phyloP scores from a whole-genome alignment of 176 grass and related monocot genomes.

The Ampelocalamus luodianensis region DNA sequence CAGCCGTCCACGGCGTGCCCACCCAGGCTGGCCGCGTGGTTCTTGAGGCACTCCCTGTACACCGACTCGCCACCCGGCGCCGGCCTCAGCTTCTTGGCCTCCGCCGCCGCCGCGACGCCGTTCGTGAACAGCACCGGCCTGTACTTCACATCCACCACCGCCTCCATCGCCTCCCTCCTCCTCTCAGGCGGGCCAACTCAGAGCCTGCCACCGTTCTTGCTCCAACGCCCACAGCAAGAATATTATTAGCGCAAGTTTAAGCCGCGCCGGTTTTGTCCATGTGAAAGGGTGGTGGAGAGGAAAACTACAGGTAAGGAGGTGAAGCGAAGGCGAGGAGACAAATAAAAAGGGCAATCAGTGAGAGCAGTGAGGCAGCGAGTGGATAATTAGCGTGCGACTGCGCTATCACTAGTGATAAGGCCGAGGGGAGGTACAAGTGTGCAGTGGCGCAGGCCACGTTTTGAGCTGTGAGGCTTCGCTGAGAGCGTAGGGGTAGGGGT shows the following conservation, averaged over 20 bases:
- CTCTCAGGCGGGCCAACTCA: background rate
- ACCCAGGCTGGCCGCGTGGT: conserved; percentile 76
- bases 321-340: conserved; percentile 33
- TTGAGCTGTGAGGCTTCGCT: conserved; percentile 8
- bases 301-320: conserved; percentile 45
- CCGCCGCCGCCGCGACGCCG: conserved; percentile 36
- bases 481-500: background rate
- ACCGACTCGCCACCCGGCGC: background rate
- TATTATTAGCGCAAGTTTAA: background rate
- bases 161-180: conserved; percentile 11
- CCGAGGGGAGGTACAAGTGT: conserved; percentile 11
- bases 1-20: conserved; percentile 86
- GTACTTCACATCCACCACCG: conserved; percentile 32
- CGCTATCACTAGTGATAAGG: background rate
- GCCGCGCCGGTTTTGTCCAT: background rate
- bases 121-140: conserved; percentile 44
- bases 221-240: background rate
- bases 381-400: background rate
- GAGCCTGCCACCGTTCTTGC: background rate
- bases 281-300: background rate
- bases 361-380: background rate
- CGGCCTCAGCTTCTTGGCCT: conserved; percentile 23
- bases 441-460: conserved; percentile 50
- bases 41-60: conserved; percentile 86
- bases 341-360: background rate